phyloP scores from a whole-genome alignment of 352 stramenopile genomes.

The Globisporangium emineosum region DNA sequence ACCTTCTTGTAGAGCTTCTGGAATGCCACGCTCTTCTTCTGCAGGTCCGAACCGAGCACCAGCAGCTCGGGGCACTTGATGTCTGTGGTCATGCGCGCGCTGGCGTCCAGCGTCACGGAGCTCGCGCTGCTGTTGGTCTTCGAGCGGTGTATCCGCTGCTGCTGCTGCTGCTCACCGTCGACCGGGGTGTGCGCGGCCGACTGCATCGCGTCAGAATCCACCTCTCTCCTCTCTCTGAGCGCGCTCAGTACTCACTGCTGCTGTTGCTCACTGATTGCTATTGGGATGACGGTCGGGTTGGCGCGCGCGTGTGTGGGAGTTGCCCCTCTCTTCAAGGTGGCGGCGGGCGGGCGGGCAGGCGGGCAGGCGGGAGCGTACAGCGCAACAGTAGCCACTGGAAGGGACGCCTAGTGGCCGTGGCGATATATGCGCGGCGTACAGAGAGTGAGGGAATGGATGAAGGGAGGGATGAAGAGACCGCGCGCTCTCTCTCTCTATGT shows the following conservation, averaged over 20 bases:
- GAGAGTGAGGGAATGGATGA: not conserved
- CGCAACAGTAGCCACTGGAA: not conserved
- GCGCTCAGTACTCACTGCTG: not conserved
- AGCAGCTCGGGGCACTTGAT: conserved; percentile 49
- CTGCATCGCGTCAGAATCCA: not conserved
- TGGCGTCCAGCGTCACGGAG: conserved; percentile 14
- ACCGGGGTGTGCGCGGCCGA: not conserved
- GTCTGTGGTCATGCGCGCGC: conserved; percentile 11
- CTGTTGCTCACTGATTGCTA: not conserved
- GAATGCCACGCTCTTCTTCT: conserved; percentile 31
- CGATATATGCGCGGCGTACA: not conserved
- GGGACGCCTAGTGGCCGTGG: not conserved
- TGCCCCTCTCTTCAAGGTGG: conserved; percentile 5
- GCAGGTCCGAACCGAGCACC: conserved; percentile 39
- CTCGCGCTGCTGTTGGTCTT: conserved; percentile 17
- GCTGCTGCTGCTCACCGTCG: conserved; percentile 3
- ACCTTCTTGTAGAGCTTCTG: conserved; percentile 57
- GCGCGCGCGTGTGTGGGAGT: not conserved
- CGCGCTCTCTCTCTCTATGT: not conserved
- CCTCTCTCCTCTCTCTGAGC: not conserved
- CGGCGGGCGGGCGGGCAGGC: too few relatives aligned
- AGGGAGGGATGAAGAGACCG: not conserved
- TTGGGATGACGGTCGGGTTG: not conserved
- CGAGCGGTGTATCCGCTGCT: conserved; percentile 2
- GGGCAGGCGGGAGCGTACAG: not conserved